These are phyloP conservation scores for Talaromyces sp. DNA, from an alignment of 2,329 filamentous ascomycete species.

Conservation along the genomic window DNA sequence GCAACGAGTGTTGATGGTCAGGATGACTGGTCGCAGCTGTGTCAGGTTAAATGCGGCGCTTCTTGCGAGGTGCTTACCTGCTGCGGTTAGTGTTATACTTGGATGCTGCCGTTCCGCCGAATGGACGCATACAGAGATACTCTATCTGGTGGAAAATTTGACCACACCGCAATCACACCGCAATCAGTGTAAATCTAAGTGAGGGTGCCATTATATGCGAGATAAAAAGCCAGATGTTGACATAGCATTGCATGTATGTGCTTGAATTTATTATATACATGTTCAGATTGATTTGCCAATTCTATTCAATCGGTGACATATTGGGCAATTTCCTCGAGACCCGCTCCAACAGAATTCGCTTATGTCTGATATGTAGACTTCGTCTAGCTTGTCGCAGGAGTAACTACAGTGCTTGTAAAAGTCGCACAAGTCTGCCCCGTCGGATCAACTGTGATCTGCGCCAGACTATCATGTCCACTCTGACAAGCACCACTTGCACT, in stretches of 20 bases:
- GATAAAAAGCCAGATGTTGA: neutral
- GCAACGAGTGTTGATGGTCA: neutral
- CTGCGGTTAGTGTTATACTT: slow-evolving; percentile 2
- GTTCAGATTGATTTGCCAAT: neutral
- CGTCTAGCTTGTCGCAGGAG: neutral
- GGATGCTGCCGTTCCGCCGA: too few species aligned
- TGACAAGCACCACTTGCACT: neutral
- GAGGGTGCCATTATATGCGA: too few species aligned
- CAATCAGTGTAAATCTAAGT: too few species aligned
- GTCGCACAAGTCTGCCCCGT: neutral
- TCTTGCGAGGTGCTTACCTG: slow-evolving; percentile 11
- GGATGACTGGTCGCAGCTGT: neutral
- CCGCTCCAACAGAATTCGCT: neutral
- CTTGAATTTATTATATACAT: neutral
- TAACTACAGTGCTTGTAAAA: neutral
- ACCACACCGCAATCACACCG: too few species aligned
- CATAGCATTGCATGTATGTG: neutral
- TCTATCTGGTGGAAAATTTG: neutral
- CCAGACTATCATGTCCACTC: neutral
- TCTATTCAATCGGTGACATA: neutral
- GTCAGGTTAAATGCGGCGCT: slow-evolving; percentile 10
- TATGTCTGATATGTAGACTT: neutral
- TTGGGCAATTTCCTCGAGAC: neutral
- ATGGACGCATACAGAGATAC: neutral
- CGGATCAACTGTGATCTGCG: neutral